Base-by-base conservation (phyloP, 768 basidiomycete genomes). In the Collybia mongolica region DNA sequence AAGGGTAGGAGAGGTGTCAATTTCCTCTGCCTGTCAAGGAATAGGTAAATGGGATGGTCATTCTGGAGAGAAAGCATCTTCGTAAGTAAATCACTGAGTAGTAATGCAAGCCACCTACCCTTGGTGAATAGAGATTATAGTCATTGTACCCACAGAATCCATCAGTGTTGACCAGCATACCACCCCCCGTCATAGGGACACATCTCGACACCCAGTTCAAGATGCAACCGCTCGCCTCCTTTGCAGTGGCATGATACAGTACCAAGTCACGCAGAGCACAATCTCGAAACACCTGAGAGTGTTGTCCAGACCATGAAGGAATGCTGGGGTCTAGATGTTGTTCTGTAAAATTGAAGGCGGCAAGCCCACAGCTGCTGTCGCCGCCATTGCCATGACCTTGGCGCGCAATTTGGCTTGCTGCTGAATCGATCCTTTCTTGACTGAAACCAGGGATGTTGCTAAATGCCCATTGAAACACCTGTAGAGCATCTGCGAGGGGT, bases 291-390 rank as follows among this genome's bases (percentile, higher is more conserved):
- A 54, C 8, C 0, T 22, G 23, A 7, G 60, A 40, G 11, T 23
- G 6, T 1, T 35, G 22, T 26, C 48, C 45, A 32, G 32, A 36
- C 59, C 56, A 58, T 42, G 39, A 36, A 6, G 39, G 39, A 35
- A 53, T 37, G 15, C 32, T 40, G 23, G 43, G 24, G 46, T 52
- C 46, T 20, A 44, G 20, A 20, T 37, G 22, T 22, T 24, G 2
- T 26, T 61, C 51, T 24, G 59, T 40, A 36, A 57, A 61, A 46
- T 59, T 60, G 17, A 46, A 38, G 3, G 51, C 52, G 18, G 56
- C 56, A 26, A 64, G 40, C 11, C 54, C 61, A 48, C 42, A 44
- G 42, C 42, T 44, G 42, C 42, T 19, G 7, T 44, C 42, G 8
- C 42, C 26, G 6, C 42, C 42, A 24, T 44, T 54, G 49, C 43